A percentile compares a stretch with the other conserved stretches of the same genome.
phyloP scores from a whole-genome alignment of 768 basidiomycete species.

The Mrakia gelida region DNA sequence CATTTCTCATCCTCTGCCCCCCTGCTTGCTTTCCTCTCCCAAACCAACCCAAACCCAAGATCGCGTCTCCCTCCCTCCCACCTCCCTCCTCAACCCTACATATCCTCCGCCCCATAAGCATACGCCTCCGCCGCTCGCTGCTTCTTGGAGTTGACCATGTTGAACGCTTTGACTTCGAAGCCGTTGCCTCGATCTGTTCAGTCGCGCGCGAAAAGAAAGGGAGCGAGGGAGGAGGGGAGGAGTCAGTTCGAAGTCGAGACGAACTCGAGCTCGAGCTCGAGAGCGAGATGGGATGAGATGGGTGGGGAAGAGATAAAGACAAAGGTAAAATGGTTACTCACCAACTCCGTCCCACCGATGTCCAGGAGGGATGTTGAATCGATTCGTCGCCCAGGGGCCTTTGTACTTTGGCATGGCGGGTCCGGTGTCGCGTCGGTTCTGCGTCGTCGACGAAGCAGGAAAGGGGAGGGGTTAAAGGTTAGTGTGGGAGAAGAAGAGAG shows the following conservation, averaged over 20 bases:
- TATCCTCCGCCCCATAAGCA: conserved; percentile 86
- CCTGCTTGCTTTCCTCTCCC: too few species aligned
- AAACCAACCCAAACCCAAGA: too few species aligned
- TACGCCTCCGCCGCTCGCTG: conserved; percentile 69
- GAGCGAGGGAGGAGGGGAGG: conserved; percentile 7
- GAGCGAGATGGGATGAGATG: too few species aligned
- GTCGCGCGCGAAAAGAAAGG: background rate
- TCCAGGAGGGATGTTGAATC: conserved; percentile 91
- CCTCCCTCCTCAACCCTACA: conserved; percentile 50
- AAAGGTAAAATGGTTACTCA: conserved; percentile 45
- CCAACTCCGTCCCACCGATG: conserved; percentile 99
- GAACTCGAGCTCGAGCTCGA: background rate
- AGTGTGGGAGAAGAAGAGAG: background rate
- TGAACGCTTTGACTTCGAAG: conserved; percentile 89
- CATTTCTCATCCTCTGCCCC: background rate
- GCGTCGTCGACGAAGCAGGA: too few species aligned
- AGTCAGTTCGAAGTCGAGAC: background rate
- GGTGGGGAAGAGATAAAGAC: too few species aligned
- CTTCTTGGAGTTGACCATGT: conserved; percentile 69
- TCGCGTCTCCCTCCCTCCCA: background rate
- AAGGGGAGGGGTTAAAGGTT: too few species aligned
- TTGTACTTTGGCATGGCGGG: conserved; percentile 77
- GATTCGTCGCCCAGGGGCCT: conserved; percentile 85
- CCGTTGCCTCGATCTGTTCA: conserved; percentile 80
- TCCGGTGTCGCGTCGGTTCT: conserved; percentile 57